Conservation (phyloP, 352 stramenopile species). For the Phytophthora cactorum region DNA sequence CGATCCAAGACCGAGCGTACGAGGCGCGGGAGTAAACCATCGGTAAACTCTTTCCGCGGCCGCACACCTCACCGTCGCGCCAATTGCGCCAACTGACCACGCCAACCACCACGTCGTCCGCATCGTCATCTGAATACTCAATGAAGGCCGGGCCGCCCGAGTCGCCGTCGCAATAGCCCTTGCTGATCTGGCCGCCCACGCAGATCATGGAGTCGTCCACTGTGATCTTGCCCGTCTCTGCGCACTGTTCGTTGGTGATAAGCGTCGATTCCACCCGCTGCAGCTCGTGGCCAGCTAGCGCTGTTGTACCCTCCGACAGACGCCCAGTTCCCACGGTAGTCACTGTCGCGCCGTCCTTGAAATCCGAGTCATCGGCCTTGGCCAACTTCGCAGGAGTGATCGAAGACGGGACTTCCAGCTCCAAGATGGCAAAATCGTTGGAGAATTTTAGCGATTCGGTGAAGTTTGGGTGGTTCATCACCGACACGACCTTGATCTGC, state of each 20-base stretch:
- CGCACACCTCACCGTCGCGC: constrained; percentile 55
- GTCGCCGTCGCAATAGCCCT: constrained; percentile 67
- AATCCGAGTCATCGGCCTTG: constrained; percentile 32
- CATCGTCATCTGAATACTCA: constrained; percentile 31
- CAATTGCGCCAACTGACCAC: constrained; percentile 64
- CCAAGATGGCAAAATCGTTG: constrained; percentile 67
- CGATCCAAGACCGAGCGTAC: constrained; percentile 52
- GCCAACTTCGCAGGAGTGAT: constrained; percentile 45
- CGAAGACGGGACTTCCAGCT: constrained; percentile 44
- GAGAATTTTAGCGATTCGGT: constrained; percentile 25
- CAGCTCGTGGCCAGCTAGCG: constrained; percentile 29
- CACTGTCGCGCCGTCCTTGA: constrained; percentile 34
- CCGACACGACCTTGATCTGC: constrained; percentile 50
- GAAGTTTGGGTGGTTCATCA: constrained; percentile 61
- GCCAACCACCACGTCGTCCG: constrained; percentile 49
- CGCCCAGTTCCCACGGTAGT: constrained; percentile 34
- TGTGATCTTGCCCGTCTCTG: constrained; percentile 19
- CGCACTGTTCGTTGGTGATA: constrained; percentile 48
- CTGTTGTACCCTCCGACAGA: constrained; percentile 27
- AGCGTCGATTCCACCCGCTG: constrained; percentile 48
- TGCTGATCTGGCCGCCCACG: constrained; percentile 48
- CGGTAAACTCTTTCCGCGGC: constrained; percentile 46
- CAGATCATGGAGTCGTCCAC: constrained; percentile 66
- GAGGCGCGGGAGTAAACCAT: constrained; percentile 66
- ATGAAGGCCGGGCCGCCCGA: constrained; percentile 58